phyloP scores from a whole-genome alignment of 495 filamentous ascomycete species.

The Neurospora tetrasperma region DNA sequence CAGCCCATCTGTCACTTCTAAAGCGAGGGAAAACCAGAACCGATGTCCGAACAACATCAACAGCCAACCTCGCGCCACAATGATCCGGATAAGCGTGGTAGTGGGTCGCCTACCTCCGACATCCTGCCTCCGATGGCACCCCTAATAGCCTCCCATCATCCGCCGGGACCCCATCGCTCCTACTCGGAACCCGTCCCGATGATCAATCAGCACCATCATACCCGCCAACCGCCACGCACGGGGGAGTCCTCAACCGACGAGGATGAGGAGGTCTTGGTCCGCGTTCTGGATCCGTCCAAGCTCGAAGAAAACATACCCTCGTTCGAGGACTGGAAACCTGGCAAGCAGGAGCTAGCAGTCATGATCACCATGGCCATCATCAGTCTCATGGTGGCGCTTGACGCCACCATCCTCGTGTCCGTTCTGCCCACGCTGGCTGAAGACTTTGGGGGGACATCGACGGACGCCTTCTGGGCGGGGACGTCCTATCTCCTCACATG shows the following conservation, averaged over 20 bases:
- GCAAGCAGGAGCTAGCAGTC: slow-evolving; percentile 27
- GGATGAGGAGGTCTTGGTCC: neutral
- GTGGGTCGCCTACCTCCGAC: neutral
- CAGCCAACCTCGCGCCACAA: neutral
- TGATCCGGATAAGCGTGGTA: neutral
- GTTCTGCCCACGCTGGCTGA: slow-evolving; percentile 31
- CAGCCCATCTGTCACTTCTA: neutral
- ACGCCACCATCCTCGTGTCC: slow-evolving; percentile 44
- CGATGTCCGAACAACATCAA: neutral
- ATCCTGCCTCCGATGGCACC: neutral
- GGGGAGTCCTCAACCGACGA: neutral
- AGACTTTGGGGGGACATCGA: slow-evolving; percentile 35
- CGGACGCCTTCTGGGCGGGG: slow-evolving; percentile 45
- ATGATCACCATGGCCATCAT: slow-evolving; percentile 35
- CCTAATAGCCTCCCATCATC: neutral
- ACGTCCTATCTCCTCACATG: slow-evolving; percentile 42
- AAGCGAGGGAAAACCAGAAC: neutral
- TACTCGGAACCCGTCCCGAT: neutral
- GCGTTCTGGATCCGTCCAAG: neutral
- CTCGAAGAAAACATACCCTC: slow-evolving; percentile 9
- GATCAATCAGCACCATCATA: neutral
- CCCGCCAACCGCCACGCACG: neutral
- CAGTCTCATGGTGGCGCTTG: slow-evolving; percentile 43
- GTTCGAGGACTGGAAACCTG: slow-evolving; percentile 28
- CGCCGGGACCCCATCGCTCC: neutral